These are phyloP conservation scores for Simplicillium sp. DNA, from an alignment of 2,329 filamentous ascomycete species.

Conservation along the genomic window DNA sequence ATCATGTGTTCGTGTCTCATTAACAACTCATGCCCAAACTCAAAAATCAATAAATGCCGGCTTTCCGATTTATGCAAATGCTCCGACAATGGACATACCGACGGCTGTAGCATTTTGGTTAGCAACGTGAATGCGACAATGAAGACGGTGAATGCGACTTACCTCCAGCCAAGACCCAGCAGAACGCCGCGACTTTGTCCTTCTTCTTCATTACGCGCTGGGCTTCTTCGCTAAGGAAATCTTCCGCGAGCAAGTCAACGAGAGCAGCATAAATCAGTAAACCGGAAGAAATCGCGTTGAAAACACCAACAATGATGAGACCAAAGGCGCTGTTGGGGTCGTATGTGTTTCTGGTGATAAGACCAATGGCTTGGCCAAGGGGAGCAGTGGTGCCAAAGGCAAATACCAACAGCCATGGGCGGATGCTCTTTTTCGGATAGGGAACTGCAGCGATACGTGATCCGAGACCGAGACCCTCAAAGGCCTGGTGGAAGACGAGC, in stretches of 20 bases:
- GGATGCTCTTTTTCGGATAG: conserved; percentile 44
- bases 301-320: conserved; percentile 53
- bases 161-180: conserved; percentile 42
- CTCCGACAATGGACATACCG: conserved; percentile 37
- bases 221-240: conserved; percentile 53
- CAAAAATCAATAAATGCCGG: too few species aligned
- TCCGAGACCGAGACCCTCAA: conserved; percentile 60
- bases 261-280: conserved; percentile 52
- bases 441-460: conserved; percentile 60
- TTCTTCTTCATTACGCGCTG: conserved; percentile 37
- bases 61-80: conserved; percentile 26
- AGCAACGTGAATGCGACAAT: conserved; percentile 1
- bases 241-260: conserved; percentile 54
- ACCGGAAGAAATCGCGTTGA: conserved; percentile 57
- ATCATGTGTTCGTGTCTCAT: too few species aligned
- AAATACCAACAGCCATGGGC: conserved; percentile 51
- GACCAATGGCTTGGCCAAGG: conserved; percentile 55
- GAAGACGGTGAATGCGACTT: conserved; percentile 9
- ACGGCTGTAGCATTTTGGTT: conserved; percentile 19
- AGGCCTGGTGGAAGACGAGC: conserved; percentile 64
- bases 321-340: conserved; percentile 55
- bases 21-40: too few species aligned
- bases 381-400: conserved; percentile 56
- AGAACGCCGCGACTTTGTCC: conserved; percentile 44
- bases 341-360: conserved; percentile 45